Base-by-base conservation (phyloP, 1,284 basidiomycete genomes). In the Filobasidium uniguttulatum region DNA sequence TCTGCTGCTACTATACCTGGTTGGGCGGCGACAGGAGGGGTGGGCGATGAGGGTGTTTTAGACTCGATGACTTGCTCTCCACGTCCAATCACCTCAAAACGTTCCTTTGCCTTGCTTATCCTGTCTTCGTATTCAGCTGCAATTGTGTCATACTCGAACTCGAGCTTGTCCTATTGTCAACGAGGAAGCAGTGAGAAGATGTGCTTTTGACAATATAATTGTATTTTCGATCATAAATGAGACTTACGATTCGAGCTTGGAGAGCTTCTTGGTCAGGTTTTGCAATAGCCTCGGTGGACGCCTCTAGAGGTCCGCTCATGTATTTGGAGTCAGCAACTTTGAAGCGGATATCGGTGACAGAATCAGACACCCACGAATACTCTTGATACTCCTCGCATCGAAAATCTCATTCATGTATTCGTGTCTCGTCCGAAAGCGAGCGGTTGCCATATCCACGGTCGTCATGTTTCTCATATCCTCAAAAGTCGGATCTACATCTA, bases 401-500 rank as follows among this genome's bases (percentile, higher is more conserved):
- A 55, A 48, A 35, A 55, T 43, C 45, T 55, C 54, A 33, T 55
- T 52, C 54, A 55, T 55, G 36, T 47, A 46, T 30, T 31, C 49
- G 38, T 55, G 50, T 35, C 49, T 33, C 34, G 41, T 37, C 8
- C 50, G 49, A 44, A 52, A 55, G 15, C 54, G 40, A 8, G 49
- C 49, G 28, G 49, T 17, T 12, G 54, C 54, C 46, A 55, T 46
- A 44, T 52, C 54, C 30, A 43, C 48, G 22, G 54, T 46, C 7
- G 46, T 55, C 20, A 55, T 29, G 15, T 52, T 48, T 8, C 50
- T 44, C 35, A 55, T 34, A 29, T 52, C 54, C 26, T 50, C 49
- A 20, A 45, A 43, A 4, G 40, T 43, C 20, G 40, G 40, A 12
- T 43, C 40, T 3, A 20, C 40, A 29, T 43, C 19, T 10, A n/a